Evolutionary conservation across 768 basidiomycete species (phyloP).

Genomic region (Podaxis sp.): DNA sequence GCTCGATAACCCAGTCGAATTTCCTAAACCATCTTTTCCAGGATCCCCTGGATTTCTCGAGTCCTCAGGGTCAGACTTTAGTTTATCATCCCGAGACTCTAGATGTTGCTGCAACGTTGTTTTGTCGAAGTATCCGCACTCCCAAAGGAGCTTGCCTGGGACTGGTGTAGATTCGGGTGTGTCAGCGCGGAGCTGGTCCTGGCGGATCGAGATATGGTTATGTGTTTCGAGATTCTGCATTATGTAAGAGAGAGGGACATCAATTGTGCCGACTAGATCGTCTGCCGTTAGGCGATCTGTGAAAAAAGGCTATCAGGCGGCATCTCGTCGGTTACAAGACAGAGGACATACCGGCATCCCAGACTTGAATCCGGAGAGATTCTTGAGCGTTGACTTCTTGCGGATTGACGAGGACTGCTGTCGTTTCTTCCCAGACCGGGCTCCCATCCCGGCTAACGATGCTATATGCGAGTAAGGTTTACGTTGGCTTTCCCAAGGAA

Average conservation of each 20-base stretch:
- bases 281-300: conserved; percentile 43
- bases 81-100: conserved; percentile 24
- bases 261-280: conserved; percentile 50
- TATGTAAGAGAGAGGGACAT: conserved; percentile 37
- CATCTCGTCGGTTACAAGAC: neutral
- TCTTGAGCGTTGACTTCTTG: conserved; percentile 71
- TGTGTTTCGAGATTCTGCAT: conserved; percentile 34
- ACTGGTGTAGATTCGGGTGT: conserved; percentile 25
- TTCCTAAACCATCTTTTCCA: neutral
- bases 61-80: too few relatives aligned
- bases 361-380: conserved; percentile 60
- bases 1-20: conserved; percentile 13
- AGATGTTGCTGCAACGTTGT: conserved; percentile 41
- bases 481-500: neutral
- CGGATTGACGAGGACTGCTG: conserved; percentile 58
- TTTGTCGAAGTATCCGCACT: conserved; percentile 53
- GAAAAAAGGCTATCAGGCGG: neutral
- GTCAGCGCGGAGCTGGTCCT: conserved; percentile 42
- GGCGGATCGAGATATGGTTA: conserved; percentile 47
- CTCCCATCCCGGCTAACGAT: conserved; percentile 63
- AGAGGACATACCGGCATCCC: conserved; percentile 59
- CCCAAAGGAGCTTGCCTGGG: conserved; percentile 45
- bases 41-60: too few relatives aligned
- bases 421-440: conserved; percentile 72
- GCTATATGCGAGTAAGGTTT: conserved; percentile 25